Evolutionary conservation across 2,329 filamentous ascomycete genomes (phyloP).

Genomic region (Pseudocercospora crystallina): DNA sequence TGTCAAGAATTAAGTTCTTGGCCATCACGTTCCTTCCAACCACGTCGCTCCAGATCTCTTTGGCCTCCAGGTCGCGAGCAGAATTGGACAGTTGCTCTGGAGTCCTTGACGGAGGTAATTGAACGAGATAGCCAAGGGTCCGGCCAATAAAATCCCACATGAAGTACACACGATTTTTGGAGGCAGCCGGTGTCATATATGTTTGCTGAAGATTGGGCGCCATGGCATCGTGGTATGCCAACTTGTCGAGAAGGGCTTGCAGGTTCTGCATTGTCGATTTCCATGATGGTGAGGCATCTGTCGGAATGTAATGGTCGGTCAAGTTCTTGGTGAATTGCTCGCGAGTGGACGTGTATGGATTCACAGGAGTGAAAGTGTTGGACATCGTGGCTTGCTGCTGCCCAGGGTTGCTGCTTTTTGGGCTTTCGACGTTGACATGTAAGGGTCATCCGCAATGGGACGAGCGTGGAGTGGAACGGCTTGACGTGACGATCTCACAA

Average conservation of each 20-base stretch:
- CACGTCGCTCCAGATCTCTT: conserved; percentile 9
- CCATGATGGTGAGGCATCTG: conserved; percentile 24
- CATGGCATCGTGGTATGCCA: conserved; percentile 37
- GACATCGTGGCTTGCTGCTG: too few relatives aligned
- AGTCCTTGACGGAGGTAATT: conserved; percentile 6
- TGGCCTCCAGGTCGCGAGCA: conserved; percentile 2
- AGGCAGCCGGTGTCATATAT: conserved; percentile 36
- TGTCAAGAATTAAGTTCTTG: conserved; percentile 13
- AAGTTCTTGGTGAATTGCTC: conserved; percentile 30
- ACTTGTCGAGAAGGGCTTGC: conserved; percentile 27
- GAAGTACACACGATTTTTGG: conserved; percentile 39
- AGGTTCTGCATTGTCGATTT: conserved; percentile 22
- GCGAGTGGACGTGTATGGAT: conserved; percentile 32
- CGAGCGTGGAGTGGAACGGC: too few relatives aligned
- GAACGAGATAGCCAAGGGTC: conserved; percentile 12
- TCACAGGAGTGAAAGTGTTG: conserved; percentile 3
- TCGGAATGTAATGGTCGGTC: conserved; percentile 18
- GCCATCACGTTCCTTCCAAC: conserved; percentile 7
- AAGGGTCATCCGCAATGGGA: too few relatives aligned
- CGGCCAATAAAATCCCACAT: conserved; percentile 27
- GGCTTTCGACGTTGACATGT: too few relatives aligned
- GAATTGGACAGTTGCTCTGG: not conserved
- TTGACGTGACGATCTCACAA: too few relatives aligned
- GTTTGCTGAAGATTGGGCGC: conserved; percentile 35
- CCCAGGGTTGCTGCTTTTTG: too few relatives aligned